Evolutionary conservation across 1,284 basidiomycete genomes (phyloP), one percentile per base, ranked within the genome.

Genomic region (Trichosporon sp.): DNA sequence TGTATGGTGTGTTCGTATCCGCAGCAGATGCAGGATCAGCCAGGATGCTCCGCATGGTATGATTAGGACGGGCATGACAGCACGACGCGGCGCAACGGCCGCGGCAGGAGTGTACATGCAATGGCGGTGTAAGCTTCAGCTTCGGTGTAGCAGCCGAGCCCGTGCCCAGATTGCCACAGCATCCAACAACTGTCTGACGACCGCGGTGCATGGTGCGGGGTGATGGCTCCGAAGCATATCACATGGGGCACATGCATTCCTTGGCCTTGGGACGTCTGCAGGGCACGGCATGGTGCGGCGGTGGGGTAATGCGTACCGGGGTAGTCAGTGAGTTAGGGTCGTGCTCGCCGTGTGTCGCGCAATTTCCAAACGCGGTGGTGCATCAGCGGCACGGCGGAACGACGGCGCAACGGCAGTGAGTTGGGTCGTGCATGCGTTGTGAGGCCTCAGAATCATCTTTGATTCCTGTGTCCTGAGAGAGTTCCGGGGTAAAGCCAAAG

Each of bases 181-280:
- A 6, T n/a, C 40, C 40, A 44, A 21, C 6, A 21, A 9, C 40
- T 44, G 40, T 44, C 40, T 44, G 40, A 44, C 40, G 40, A 44
- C 40, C 11, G 32, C 11, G 14, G 36, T 37, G 36, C 36, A 14
- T n/a, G 4, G 49, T 46, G 44, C 19, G 21, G 16, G 25, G 49
- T 29, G 49, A 14, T 29, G 25, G 25, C 27, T 54, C 49, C 49
- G 49, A 54, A 54, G 49, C 49, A 54, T 21, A 54, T 54, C 49
- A 54, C 49, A 54, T 54, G 25, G 49, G 27, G 49, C 49, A 54
- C 49, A 31, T n/a, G 49, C 49, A 54, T 54, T 29, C 49, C 49
- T 52, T 27, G 46, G 25, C 21, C 31, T 31, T 16, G 5, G 16
- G 14, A 7, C n/a, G n/a, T n/a, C n/a, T n/a, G n/a, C n/a, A n/a